phyloP scores from a whole-genome alignment of 768 basidiomycete genomes.

The Serendipita vermifera region DNA sequence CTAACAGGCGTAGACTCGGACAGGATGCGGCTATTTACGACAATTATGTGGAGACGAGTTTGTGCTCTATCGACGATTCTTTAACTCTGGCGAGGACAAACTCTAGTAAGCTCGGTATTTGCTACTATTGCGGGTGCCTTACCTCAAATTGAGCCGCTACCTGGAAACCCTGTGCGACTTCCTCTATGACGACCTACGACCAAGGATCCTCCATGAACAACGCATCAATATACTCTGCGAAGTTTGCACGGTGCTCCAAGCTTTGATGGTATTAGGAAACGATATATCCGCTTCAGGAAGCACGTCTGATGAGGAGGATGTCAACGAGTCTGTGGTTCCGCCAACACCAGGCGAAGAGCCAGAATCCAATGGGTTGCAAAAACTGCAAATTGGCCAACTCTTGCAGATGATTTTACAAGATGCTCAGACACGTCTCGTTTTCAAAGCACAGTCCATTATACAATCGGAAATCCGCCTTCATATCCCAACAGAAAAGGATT shows the following conservation, averaged over 20 bases:
- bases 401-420: constrained; percentile 88
- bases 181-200: constrained; percentile 90
- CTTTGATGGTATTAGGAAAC: constrained; percentile 68
- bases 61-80: constrained; percentile 70
- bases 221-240: constrained; percentile 79
- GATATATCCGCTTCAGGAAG: constrained; percentile 47
- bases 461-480: constrained; percentile 82
- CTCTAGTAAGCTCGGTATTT: constrained; percentile 40
- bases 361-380: constrained; percentile 31
- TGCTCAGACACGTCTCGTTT: constrained; percentile 88
- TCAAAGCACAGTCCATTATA: constrained; percentile 88
- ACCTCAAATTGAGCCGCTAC: constrained; percentile 45
- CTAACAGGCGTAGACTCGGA: constrained; percentile 47
- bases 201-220: constrained; percentile 87
- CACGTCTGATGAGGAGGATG: constrained; percentile 24
- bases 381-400: constrained; percentile 67
- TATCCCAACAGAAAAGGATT: constrained; percentile 59
- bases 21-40: constrained; percentile 87
- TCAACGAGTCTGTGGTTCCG: constrained; percentile 29
- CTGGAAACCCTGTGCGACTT: constrained; percentile 86
- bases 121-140: neutral
- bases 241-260: constrained; percentile 92
- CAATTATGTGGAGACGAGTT: constrained; percentile 88
- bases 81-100: constrained; percentile 67
- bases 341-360: constrained; percentile 20